Conservation (phyloP, 768 basidiomycete species). For the Naganishia randhawae region DNA sequence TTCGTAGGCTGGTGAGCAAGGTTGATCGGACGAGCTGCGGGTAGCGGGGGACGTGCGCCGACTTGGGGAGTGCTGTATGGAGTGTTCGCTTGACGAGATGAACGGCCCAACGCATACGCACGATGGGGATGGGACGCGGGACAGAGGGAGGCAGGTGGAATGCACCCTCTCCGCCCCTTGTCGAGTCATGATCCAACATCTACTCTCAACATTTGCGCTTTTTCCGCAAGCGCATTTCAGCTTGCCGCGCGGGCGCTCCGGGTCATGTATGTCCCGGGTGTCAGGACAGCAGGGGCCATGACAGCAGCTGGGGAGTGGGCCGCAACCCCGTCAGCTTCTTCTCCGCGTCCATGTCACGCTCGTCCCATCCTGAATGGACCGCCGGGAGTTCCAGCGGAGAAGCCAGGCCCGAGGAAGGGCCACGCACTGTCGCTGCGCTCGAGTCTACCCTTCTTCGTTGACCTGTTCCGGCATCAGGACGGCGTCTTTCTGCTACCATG, state of each 20-base stretch:
- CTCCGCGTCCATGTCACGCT: no score
- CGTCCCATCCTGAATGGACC: no score
- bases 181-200: background rate
- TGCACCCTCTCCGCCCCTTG: background rate
- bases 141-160: background rate
- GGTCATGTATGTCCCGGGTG: no score
- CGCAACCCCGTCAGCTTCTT: no score
- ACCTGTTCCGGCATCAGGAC: no score
- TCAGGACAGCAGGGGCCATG: no score
- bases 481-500: no score
- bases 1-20: background rate
- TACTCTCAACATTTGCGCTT: constrained; percentile 2
- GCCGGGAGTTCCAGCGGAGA: no score
- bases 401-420: no score
- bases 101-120: constrained; percentile 4
- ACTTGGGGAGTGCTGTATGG: background rate
- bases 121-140: background rate
- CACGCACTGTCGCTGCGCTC: no score
- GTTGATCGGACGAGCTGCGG: constrained; percentile 1
- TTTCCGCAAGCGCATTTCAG: background rate
- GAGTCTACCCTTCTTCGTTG: no score
- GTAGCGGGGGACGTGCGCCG: background rate
- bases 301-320: no score
- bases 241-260: background rate
- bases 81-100: background rate